Evolutionary conservation across 495 filamentous ascomycete species (phyloP).

Genomic region (Podospora pseudoanserina): DNA sequence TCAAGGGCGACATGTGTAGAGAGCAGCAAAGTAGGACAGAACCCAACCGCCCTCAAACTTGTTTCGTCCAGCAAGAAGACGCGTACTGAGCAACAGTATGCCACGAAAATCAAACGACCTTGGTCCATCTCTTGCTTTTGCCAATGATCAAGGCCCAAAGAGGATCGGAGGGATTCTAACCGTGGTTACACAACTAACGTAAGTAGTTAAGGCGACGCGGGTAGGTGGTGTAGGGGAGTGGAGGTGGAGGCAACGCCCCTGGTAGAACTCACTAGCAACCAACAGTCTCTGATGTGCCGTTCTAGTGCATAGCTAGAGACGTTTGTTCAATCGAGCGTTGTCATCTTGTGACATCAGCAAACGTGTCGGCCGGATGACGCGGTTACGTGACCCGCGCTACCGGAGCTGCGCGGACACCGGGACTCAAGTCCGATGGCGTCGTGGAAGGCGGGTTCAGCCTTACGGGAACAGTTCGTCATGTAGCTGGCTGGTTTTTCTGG

Average conservation of each 20-base stretch:
- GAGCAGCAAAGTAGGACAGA: background rate
- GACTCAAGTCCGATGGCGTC: background rate
- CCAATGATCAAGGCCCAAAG: background rate
- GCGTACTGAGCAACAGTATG: background rate
- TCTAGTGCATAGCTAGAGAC: background rate
- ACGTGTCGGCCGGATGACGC: background rate
- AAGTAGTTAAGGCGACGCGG: background rate
- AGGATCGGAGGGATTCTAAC: background rate
- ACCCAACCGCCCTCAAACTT: background rate
- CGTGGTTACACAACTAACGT: background rate
- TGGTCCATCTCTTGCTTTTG: background rate
- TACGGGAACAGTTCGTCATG: background rate
- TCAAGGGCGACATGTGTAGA: background rate
- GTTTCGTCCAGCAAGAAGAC: background rate
- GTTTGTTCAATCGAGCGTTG: background rate
- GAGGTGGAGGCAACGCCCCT: background rate
- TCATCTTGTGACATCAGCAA: background rate
- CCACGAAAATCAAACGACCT: background rate
- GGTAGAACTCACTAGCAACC: background rate
- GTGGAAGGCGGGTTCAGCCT: background rate
- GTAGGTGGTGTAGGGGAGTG: background rate
- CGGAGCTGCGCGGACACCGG: background rate
- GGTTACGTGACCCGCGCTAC: background rate
- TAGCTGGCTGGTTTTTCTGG: background rate
- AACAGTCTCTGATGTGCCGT: background rate